phyloP scores from a whole-genome alignment of 805 yeast species.

The Lipomyces lipofer region DNA sequence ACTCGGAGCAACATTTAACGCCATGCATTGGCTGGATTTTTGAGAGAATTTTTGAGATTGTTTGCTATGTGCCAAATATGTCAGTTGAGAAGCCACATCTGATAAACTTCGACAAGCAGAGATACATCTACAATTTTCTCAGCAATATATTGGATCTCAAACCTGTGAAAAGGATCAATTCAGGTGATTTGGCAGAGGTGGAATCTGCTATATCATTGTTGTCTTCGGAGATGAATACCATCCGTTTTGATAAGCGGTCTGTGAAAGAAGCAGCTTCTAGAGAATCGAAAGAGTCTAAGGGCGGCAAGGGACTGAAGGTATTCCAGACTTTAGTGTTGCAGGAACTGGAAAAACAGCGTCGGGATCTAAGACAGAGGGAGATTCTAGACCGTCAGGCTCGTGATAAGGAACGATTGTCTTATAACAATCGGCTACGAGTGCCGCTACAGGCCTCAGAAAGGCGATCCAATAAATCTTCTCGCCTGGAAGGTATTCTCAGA shows the following conservation, averaged over 20 bases:
- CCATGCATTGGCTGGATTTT: slow-evolving; percentile 93
- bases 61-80: slow-evolving; percentile 77
- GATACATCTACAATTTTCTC: slow-evolving; percentile 64
- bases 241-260: slow-evolving; percentile 36
- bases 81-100: slow-evolving; percentile 60
- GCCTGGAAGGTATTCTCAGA: slow-evolving; percentile 43
- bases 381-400: slow-evolving; percentile 27
- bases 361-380: slow-evolving; percentile 54
- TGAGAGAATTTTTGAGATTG: slow-evolving; percentile 73
- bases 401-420: slow-evolving; percentile 9
- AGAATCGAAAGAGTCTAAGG: slow-evolving; percentile 47
- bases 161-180: slow-evolving; percentile 33
- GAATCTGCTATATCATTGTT: slow-evolving; percentile 22
- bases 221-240: slow-evolving; percentile 12
- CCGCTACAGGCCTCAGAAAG: slow-evolving; percentile 3
- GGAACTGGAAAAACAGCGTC: slow-evolving; percentile 53
- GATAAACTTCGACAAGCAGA: slow-evolving; percentile 82
- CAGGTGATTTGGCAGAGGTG: slow-evolving; percentile 22
- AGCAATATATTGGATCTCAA: slow-evolving; percentile 53
- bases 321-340: slow-evolving; percentile 49
- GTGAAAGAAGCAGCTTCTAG: slow-evolving; percentile 45
- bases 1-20: slow-evolving; percentile 49
- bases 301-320: slow-evolving; percentile 40
- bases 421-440: background rate
- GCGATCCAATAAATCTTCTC: slow-evolving; percentile 31